Percentiles rank a stretch among this genome's conserved stretches.
These are phyloP conservation scores for Penicillium oxalicum DNA, from an alignment of 2,329 filamentous ascomycete species.

Conservation along the genomic window DNA sequence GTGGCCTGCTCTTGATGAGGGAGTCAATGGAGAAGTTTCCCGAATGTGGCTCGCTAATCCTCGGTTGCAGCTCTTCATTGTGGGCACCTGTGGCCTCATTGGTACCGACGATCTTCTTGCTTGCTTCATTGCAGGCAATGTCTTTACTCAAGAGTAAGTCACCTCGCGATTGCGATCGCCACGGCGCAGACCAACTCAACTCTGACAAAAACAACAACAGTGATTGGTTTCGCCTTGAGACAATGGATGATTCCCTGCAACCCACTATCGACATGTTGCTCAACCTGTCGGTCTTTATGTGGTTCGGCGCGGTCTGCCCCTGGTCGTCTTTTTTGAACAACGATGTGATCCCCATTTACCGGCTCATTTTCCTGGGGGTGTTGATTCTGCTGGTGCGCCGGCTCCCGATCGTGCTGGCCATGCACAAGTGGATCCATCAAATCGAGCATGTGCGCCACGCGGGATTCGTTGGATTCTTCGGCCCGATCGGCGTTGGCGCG, in stretches of 20 bases:
- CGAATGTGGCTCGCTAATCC: constrained; percentile 2
- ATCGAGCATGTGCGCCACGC: constrained; percentile 70
- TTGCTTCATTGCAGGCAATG: constrained; percentile 87
- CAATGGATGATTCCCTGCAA: constrained; percentile 84
- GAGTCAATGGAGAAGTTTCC: no score
- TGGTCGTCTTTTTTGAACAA: constrained; percentile 68
- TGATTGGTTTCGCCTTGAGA: constrained; percentile 88
- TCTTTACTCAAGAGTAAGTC: constrained; percentile 74
- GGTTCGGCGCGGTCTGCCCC: constrained; percentile 80
- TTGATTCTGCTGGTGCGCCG: constrained; percentile 71
- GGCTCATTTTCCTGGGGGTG: constrained; percentile 67
- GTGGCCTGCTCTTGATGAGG: not conserved
- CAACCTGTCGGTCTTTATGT: constrained; percentile 82
- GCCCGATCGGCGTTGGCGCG: constrained; percentile 83
- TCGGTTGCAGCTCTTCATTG: constrained; percentile 61
- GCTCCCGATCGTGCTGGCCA: constrained; percentile 65
- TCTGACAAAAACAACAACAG: constrained; percentile 20
- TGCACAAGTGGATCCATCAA: constrained; percentile 72
- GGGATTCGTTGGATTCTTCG: constrained; percentile 85
- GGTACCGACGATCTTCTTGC: constrained; percentile 86
- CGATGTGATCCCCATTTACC: constrained; percentile 63
- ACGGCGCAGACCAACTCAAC: no score
- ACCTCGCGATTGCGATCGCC: not conserved
- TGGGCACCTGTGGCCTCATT: constrained; percentile 79
- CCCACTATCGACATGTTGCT: constrained; percentile 92